A percentile compares a stretch with the other conserved stretches of the same genome.
Evolutionary conservation across 2,329 filamentous ascomycete genomes (phyloP).

Genomic region (Salinomyces thailandicus): DNA sequence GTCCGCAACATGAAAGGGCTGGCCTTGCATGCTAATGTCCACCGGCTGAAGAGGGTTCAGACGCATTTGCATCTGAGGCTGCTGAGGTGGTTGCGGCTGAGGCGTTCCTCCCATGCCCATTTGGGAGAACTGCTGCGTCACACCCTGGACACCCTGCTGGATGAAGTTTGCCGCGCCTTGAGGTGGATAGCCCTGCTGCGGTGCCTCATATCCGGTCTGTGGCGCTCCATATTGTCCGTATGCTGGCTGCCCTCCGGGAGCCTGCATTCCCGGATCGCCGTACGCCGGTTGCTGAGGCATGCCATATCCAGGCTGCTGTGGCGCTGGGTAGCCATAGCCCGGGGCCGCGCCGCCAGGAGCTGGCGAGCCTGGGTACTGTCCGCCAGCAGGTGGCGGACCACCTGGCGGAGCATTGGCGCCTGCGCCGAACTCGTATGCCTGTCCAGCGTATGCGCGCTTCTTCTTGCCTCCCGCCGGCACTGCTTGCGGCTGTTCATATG

Average conservation of each 20-base stretch:
- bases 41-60: constrained; percentile 88
- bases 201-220: constrained; percentile 45
- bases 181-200: constrained; percentile 56
- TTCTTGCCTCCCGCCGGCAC: constrained; percentile 35
- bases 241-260: constrained; percentile 11
- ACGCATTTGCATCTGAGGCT: constrained; percentile 31
- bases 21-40: constrained; percentile 63
- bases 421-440: constrained; percentile 84
- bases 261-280: constrained; percentile 13
- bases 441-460: constrained; percentile 88
- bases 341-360: constrained; percentile 15
- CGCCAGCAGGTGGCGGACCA: constrained; percentile 33
- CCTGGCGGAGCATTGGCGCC: constrained; percentile 59
- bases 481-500: constrained; percentile 10
- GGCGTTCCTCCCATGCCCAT: constrained; percentile 57
- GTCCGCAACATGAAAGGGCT: constrained; percentile 90
- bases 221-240: constrained; percentile 37
- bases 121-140: constrained; percentile 73
- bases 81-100: constrained; percentile 21
- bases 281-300: constrained; percentile 24
- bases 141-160: constrained; percentile 40
- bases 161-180: constrained; percentile 32
- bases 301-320: constrained; percentile 22
- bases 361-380: constrained; percentile 33
- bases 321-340: constrained; percentile 35